Percentiles rank a stretch among this genome's conserved stretches.
Conservation (phyloP, 2,329 filamentous ascomycete genomes). For the Colletotrichum cordylinicola region DNA sequence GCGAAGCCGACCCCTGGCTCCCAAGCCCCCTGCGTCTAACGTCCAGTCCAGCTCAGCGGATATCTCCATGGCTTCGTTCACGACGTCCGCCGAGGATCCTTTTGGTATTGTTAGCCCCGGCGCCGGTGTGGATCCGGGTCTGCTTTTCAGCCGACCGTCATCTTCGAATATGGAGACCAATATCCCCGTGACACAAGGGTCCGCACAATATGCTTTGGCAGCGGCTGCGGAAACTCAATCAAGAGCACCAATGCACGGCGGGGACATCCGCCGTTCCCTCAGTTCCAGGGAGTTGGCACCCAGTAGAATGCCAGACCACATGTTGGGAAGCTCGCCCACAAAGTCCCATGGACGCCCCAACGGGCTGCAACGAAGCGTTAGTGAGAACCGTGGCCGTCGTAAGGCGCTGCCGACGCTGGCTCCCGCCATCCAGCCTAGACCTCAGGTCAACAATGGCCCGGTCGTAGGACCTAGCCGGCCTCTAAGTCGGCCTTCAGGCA, state of each 20-base stretch:
- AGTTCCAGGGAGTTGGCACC: conserved; percentile 49
- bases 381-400: conserved; percentile 57
- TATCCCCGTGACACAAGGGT: conserved; percentile 27
- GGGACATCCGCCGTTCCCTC: conserved; percentile 48
- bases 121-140: conserved; percentile 63
- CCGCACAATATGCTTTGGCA: conserved; percentile 21
- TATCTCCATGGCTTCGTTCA: conserved; percentile 44
- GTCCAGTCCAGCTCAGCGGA: conserved; percentile 5
- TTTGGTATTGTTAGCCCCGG: conserved; percentile 54
- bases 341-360: conserved; percentile 51
- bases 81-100: conserved; percentile 52
- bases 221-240: conserved; percentile 19
- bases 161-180: conserved; percentile 51
- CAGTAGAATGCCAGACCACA: conserved; percentile 47
- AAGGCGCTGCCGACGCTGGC: conserved; percentile 54
- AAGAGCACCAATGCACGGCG: conserved; percentile 29
- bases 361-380: conserved; percentile 59
- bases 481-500: conserved; percentile 46
- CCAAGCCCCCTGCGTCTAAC: conserved; percentile 49
- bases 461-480: conserved; percentile 39
- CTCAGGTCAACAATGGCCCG: conserved; percentile 34
- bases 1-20: conserved; percentile 53
- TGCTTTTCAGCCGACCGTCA: conserved; percentile 60
- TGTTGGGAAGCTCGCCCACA: conserved; percentile 54
- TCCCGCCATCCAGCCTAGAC: conserved; percentile 45